Conservation (phyloP, 192 early-diverging fungal species). For the Chytriomyces sp. region DNA sequence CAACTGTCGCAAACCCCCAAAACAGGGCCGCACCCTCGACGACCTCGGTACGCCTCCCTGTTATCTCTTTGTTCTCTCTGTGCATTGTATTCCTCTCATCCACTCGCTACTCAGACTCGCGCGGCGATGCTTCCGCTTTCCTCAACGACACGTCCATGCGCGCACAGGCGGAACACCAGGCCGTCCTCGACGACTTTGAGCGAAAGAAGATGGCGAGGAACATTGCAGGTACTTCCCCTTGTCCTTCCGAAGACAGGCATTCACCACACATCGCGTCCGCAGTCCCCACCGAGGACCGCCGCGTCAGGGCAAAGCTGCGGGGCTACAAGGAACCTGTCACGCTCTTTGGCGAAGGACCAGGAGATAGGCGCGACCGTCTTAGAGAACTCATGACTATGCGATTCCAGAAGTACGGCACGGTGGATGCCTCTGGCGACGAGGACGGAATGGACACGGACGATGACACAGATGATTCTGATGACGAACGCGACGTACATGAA, state of each 20-base stretch:
- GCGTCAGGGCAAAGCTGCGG: slow-evolving; percentile 73
- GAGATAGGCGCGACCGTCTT: slow-evolving; percentile 81
- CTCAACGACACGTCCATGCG: not conserved
- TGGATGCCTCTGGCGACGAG: slow-evolving; percentile 41
- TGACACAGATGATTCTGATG: slow-evolving; percentile 60
- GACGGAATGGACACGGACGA: slow-evolving; percentile 45
- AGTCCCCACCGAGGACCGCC: slow-evolving; percentile 87
- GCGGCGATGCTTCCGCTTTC: not conserved
- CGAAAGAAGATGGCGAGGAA: slow-evolving; percentile 72
- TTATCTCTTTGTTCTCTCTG: no score
- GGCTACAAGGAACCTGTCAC: slow-evolving; percentile 85
- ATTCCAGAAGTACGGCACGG: slow-evolving; percentile 36
- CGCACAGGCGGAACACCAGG: slow-evolving; percentile 44
- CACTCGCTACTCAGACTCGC: not conserved
- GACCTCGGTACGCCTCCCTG: not conserved
- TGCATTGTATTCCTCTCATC: not conserved
- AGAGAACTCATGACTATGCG: slow-evolving; percentile 71
- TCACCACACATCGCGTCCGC: no score
- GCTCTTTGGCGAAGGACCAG: slow-evolving; percentile 93
- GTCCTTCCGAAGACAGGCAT: no score
- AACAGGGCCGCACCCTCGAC: not conserved
- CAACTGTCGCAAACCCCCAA: not conserved
- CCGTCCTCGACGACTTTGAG: slow-evolving; percentile 53
- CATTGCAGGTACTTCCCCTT: no score
- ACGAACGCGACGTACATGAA: slow-evolving; percentile 46